These are phyloP conservation scores for Trichoderma sp. DNA, from an alignment of 2,329 filamentous ascomycete species.

Conservation along the genomic window DNA sequence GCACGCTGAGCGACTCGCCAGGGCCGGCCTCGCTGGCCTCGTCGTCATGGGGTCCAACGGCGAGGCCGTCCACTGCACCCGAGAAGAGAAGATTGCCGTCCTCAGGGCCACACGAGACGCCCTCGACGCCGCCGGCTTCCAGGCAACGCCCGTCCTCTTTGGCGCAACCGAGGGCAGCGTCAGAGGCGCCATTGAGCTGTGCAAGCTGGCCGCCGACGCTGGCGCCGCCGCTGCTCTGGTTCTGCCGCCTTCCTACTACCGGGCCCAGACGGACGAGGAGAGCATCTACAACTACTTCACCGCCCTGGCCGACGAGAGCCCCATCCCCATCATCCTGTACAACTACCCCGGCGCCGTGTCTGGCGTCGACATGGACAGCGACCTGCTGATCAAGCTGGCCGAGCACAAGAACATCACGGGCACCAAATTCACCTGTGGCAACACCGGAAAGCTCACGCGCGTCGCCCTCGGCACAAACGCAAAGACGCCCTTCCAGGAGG, in stretches of 20 bases:
- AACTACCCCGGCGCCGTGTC: constrained; percentile 88
- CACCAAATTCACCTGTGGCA: constrained; percentile 90
- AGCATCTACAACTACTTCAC: constrained; percentile 73
- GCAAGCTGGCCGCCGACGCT: constrained; percentile 63
- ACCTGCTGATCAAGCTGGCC: constrained; percentile 77
- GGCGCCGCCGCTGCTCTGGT: constrained; percentile 81
- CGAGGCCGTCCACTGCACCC: constrained; percentile 81
- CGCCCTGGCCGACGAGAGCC: constrained; percentile 72
- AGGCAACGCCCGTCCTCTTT: constrained; percentile 75
- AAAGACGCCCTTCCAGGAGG: constrained; percentile 61
- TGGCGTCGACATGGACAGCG: constrained; percentile 87
- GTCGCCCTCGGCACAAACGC: constrained; percentile 74
- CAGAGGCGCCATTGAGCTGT: constrained; percentile 74
- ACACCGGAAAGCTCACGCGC: constrained; percentile 84
- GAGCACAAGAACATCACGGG: constrained; percentile 82
- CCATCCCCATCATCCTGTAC: constrained; percentile 81
- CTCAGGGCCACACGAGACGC: constrained; percentile 79
- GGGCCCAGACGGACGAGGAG: constrained; percentile 71
- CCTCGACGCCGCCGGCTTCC: constrained; percentile 77
- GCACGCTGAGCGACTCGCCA: constrained; percentile 75
- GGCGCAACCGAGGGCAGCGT: constrained; percentile 82
- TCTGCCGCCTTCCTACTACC: constrained; percentile 83
- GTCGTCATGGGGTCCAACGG: constrained; percentile 90
- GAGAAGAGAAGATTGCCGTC: constrained; percentile 73
- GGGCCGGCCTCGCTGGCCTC: constrained; percentile 76